These are phyloP conservation scores for Wickerhamomyces alni DNA, from an alignment of 805 yeast genomes.

Conservation along the genomic window DNA sequence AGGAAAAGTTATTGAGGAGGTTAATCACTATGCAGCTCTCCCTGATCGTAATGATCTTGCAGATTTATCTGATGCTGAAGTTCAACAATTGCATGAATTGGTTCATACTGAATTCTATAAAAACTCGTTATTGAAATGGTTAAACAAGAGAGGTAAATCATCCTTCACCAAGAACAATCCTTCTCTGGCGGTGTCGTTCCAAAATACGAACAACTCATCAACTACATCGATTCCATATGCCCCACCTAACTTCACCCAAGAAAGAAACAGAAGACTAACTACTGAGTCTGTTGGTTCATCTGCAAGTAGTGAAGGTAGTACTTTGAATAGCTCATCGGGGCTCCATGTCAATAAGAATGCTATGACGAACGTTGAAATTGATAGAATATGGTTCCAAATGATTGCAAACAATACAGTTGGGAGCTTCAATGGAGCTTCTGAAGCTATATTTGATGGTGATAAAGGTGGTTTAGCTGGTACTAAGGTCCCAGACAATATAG, in stretches of 20 bases:
- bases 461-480: too few relatives aligned
- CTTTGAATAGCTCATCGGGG: background rate
- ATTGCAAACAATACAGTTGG: constrained; percentile 12
- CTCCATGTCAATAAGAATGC: constrained; percentile 16
- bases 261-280: background rate
- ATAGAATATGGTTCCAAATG: constrained; percentile 21
- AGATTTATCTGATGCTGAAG: background rate
- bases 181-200: too few relatives aligned
- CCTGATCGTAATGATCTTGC: background rate
- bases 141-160: background rate
- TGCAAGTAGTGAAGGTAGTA: background rate
- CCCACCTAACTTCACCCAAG: too few relatives aligned
- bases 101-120: constrained; percentile 12
- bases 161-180: too few relatives aligned
- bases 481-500: too few relatives aligned
- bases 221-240: too few relatives aligned
- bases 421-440: background rate
- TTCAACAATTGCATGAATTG: constrained; percentile 10
- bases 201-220: too few relatives aligned
- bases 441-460: background rate
- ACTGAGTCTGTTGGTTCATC: background rate
- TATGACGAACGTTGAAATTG: constrained; percentile 16
- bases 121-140: constrained; percentile 4
- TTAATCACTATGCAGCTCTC: constrained; percentile 1
- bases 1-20: constrained; percentile 1